Evolutionary conservation across 179 eudicot genomes (phyloP).

Genomic region (Spergularia azorica): DNA sequence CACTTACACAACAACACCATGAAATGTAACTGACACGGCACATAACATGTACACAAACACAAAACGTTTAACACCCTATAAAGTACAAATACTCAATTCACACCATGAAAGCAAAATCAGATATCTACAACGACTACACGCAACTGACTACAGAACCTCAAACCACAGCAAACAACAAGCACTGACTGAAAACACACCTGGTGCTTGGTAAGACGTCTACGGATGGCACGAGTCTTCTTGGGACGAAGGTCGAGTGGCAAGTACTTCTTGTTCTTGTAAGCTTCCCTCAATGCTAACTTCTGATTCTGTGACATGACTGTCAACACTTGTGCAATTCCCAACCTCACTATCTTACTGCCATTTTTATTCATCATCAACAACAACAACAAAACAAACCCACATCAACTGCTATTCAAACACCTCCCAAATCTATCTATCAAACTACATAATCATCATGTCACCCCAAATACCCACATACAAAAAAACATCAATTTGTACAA

Average conservation of each 20-base stretch:
- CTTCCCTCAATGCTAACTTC: slow-evolving; percentile 68
- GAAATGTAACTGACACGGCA: too few relatives aligned
- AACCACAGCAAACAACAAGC: background rate
- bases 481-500: too few relatives aligned
- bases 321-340: slow-evolving; percentile 79
- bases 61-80: background rate
- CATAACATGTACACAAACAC: background rate
- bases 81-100: background rate
- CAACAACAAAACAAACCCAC: background rate
- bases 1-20: too few relatives aligned
- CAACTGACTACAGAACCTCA: background rate
- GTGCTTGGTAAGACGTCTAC: slow-evolving; percentile 78
- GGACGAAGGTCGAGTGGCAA: slow-evolving; percentile 86
- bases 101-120: background rate
- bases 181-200: slow-evolving; percentile 40
- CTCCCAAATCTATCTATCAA: too few relatives aligned
- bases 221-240: slow-evolving; percentile 84
- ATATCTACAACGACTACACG: background rate
- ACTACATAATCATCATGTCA: too few relatives aligned
- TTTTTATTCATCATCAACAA: slow-evolving; percentile 3
- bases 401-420: background rate
- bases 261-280: slow-evolving; percentile 74
- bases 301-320: slow-evolving; percentile 77
- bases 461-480: too few relatives aligned
- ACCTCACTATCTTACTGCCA: slow-evolving; percentile 73